These are phyloP conservation scores for Fomitopsis palustris DNA, from an alignment of 1,284 basidiomycete genomes.

Conservation along the genomic window DNA sequence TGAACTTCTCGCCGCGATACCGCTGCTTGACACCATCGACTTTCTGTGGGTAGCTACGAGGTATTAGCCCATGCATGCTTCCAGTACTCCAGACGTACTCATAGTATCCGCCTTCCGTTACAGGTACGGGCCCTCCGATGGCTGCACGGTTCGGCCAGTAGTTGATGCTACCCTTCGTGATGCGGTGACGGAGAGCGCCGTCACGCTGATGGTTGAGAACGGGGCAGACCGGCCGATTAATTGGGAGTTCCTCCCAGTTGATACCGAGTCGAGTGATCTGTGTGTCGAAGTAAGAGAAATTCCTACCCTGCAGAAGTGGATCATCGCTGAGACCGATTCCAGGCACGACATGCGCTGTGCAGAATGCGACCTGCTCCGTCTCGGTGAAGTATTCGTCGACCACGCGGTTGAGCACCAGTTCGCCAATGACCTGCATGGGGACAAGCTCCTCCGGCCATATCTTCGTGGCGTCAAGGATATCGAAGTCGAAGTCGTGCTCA, in stretches of 20 bases:
- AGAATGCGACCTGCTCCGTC: constrained; percentile 82
- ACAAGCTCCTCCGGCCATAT: constrained; percentile 78
- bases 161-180: constrained; percentile 60
- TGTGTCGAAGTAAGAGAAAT: constrained; percentile 84
- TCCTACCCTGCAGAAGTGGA: constrained; percentile 76
- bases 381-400: constrained; percentile 82
- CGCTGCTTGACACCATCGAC: constrained; percentile 66
- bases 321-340: constrained; percentile 82
- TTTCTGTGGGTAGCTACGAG: constrained; percentile 41
- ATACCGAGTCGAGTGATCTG: constrained; percentile 73
- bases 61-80: not conserved
- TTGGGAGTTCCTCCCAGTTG: constrained; percentile 74
- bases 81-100: constrained; percentile 38
- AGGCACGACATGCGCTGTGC: constrained; percentile 79
- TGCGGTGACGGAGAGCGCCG: constrained; percentile 56
- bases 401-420: constrained; percentile 64
- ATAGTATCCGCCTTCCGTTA: constrained; percentile 53
- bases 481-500: constrained; percentile 78
- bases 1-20: constrained; percentile 70
- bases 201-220: constrained; percentile 73
- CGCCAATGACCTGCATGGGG: constrained; percentile 73
- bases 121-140: constrained; percentile 44
- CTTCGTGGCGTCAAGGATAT: constrained; percentile 84
- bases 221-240: constrained; percentile 81
- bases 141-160: constrained; percentile 75